Base-by-base conservation (phyloP, 2,329 filamentous ascomycete species). In the Alternaria sp. region DNA sequence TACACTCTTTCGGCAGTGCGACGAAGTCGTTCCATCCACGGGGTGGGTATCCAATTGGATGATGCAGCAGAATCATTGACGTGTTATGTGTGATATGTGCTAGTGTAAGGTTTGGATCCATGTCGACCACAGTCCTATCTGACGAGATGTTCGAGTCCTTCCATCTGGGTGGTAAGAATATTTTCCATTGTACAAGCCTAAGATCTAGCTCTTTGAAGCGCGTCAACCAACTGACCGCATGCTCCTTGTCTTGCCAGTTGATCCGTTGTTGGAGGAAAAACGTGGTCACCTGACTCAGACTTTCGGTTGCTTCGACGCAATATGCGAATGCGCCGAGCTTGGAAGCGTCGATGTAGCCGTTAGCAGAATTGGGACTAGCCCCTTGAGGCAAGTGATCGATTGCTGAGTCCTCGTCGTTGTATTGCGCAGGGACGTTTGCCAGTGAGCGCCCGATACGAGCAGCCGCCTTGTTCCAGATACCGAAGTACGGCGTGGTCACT, bases 51-150 rank as follows among this genome's bases (percentile, higher is more conserved):
- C 73, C 73, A 14, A 77, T 75, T 1, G 73, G 67, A 34, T 75
- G 71, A 41, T 77, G 74, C 1, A 77, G 69, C 32, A 77, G 55
- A 1, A 77, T 76, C 74, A 76, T 75, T 1, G 74, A 76, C 14
- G 74, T 75, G 44, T 76, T 76, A 48, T 76, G 74, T 5, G 71
- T 75, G 11, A 76, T 74, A 51, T 76, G 74, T 1, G 74, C 74
- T 38, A 76, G 62, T 1, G 74, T 76, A 0, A 76, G 67, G 49
- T 76, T 76, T 11, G 74, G 74, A 47, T 76, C 74, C 74, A 76
- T 76, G 47, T 75, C 68, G 20, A 75, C 60, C 1, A 75, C 60
- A 18, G 69, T 53, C 8, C 62, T 66, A 48, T 75, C 64, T 8
- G 68, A 55, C 0, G 74, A 76, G 9, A 76, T 76, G 7, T 76